Evolutionary conservation across 1,284 basidiomycete species (phyloP).

Genomic region (Boletellus sp.): DNA sequence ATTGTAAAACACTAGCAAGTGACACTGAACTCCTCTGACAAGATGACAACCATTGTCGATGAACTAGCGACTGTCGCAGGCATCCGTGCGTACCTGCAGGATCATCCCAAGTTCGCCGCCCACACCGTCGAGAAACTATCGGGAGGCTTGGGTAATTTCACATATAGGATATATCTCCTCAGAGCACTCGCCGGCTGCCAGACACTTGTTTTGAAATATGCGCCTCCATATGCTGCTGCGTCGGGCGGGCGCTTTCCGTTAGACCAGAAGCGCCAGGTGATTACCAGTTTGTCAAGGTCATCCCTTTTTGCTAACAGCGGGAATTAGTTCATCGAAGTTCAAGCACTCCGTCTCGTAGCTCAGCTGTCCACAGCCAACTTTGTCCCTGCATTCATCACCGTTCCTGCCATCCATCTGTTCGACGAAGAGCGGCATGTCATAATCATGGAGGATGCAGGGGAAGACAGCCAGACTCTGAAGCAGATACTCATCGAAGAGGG

Average conservation of each 20-base stretch:
- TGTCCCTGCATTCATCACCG: slow-evolving; percentile 39
- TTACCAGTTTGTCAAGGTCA: neutral
- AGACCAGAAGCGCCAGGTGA: slow-evolving; percentile 52
- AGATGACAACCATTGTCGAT: slow-evolving; percentile 15
- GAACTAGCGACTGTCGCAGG: slow-evolving; percentile 38
- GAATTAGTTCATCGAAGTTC: slow-evolving; percentile 48
- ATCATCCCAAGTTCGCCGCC: slow-evolving; percentile 38
- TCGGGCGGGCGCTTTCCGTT: slow-evolving; percentile 33
- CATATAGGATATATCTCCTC: slow-evolving; percentile 46
- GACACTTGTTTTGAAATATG: slow-evolving; percentile 58
- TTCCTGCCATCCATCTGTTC: slow-evolving; percentile 48
- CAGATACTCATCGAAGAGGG: slow-evolving; percentile 40
- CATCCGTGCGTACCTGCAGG: slow-evolving; percentile 37
- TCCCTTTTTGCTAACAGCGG: slow-evolving; percentile 3
- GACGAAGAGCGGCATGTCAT: slow-evolving; percentile 48
- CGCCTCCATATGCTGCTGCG: slow-evolving; percentile 40
- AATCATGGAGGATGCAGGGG: slow-evolving; percentile 61
- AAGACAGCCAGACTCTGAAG: slow-evolving; percentile 43
- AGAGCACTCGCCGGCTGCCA: slow-evolving; percentile 35
- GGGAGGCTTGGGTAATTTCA: slow-evolving; percentile 54
- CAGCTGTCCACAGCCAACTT: slow-evolving; percentile 24
- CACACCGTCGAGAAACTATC: slow-evolving; percentile 34
- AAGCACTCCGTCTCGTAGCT: slow-evolving; percentile 42
- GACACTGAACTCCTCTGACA: neutral
- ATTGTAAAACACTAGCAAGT: neutral